phyloP scores from a whole-genome alignment of 768 basidiomycete genomes.

The Symmetrospora coprosmae region DNA sequence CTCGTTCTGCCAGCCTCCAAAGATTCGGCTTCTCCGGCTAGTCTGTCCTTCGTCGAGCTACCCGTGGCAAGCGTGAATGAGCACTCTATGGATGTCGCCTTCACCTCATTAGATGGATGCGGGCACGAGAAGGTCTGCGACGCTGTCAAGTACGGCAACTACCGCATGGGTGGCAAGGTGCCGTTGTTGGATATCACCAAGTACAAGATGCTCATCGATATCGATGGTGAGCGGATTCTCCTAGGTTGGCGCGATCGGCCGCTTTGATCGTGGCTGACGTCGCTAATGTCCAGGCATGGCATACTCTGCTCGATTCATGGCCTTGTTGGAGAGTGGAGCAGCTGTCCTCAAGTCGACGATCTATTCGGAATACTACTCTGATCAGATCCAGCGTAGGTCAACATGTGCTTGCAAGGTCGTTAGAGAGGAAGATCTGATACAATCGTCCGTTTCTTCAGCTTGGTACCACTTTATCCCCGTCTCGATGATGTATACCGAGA shows the following conservation, averaged over 20 bases:
- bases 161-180: conserved; percentile 11
- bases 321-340: conserved; percentile 9
- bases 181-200: conserved; percentile 18
- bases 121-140: conserved; percentile 19
- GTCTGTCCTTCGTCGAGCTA: conserved; percentile 5
- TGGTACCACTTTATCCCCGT: conserved; percentile 21
- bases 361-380: conserved; percentile 20
- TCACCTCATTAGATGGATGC: conserved; percentile 19
- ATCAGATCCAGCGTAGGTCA: conserved; percentile 13
- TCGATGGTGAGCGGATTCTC: conserved; percentile 19
- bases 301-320: conserved; percentile 21
- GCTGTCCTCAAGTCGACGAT: conserved; percentile 18
- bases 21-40: background rate
- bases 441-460: background rate
- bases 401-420: background rate
- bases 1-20: background rate
- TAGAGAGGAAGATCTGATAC: background rate
- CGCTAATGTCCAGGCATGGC: conserved; percentile 7
- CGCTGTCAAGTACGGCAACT: background rate
- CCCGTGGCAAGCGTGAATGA: background rate
- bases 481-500: conserved; percentile 9
- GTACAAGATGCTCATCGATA: conserved; percentile 22
- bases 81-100: conserved; percentile 14
- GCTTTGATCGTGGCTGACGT: background rate
- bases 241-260: too few relatives aligned